phyloP scores from a whole-genome alignment of 1,284 basidiomycete species.

The Phellinidium pouzarii region DNA sequence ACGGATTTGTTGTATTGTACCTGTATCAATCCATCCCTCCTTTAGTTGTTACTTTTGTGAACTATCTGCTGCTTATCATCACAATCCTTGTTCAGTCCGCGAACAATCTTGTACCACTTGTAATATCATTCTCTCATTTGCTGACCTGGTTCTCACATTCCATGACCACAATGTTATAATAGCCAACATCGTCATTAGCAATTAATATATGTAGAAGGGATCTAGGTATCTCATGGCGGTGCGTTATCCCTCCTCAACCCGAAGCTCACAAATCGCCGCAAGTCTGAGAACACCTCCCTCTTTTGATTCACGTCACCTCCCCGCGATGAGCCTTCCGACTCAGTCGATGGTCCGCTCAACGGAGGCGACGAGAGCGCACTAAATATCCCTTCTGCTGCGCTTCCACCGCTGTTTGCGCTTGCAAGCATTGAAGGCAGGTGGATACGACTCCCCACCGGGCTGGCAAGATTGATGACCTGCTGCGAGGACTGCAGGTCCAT shows the following conservation, averaged over 20 bases:
- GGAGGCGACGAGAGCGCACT: conserved; percentile 53
- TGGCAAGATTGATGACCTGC: conserved; percentile 42
- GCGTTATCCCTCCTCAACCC: conserved; percentile 66
- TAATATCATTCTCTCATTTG: neutral
- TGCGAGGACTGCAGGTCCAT: conserved; percentile 73
- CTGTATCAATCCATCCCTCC: neutral
- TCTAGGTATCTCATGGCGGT: conserved; percentile 25
- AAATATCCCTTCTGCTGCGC: conserved; percentile 45
- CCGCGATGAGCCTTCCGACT: conserved; percentile 33
- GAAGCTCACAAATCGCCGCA: conserved; percentile 80
- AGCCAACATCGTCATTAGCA: neutral
- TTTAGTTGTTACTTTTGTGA: neutral
- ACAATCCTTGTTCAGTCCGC: neutral
- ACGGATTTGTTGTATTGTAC: conserved; percentile 2
- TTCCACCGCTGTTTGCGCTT: conserved; percentile 23
- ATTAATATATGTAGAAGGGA: conserved; percentile 5
- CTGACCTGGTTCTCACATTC: neutral
- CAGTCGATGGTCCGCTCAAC: conserved; percentile 47
- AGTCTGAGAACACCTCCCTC: conserved; percentile 78
- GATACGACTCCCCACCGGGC: conserved; percentile 52
- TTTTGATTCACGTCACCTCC: conserved; percentile 43
- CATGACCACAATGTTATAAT: neutral
- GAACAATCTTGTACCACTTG: neutral
- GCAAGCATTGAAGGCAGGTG: conserved; percentile 38
- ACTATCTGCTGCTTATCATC: neutral